phyloP scores from a whole-genome alignment of 176 grass and related monocot genomes.

The Eragrostis nindensis region DNA sequence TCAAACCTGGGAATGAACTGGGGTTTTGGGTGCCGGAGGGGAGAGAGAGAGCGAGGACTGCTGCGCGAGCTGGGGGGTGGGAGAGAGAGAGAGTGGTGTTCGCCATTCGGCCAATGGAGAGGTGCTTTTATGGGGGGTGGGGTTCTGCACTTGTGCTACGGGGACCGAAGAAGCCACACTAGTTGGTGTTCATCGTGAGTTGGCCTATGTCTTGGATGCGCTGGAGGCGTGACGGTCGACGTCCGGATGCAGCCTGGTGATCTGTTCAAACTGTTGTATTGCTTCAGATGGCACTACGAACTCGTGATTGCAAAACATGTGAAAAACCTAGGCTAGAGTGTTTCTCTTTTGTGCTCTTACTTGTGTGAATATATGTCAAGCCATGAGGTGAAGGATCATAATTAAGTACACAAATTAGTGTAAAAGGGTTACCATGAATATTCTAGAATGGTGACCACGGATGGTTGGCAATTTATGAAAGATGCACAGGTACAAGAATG shows the following conservation, averaged over 20 bases:
- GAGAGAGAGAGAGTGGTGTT: slow-evolving; percentile 5
- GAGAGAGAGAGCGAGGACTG: neutral
- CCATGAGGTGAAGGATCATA: too few species aligned
- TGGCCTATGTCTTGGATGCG: neutral
- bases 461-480: neutral
- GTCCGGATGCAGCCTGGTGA: neutral
- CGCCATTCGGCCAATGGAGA: slow-evolving; percentile 40
- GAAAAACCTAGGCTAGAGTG: neutral
- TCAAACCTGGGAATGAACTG: slow-evolving; percentile 47
- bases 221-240: neutral
- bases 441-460: slow-evolving; percentile 2
- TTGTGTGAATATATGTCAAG: neutral
- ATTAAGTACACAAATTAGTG: too few species aligned
- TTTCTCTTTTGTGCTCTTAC: neutral
- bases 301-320: neutral
- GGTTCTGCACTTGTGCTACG: slow-evolving; percentile 44
- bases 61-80: neutral
- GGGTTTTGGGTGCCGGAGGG: slow-evolving; percentile 33
- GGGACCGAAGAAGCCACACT: slow-evolving; percentile 43
- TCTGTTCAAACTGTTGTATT: neutral
- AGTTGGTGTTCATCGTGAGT: slow-evolving; percentile 25
- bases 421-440: neutral
- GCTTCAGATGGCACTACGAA: neutral
- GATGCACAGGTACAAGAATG: neutral
- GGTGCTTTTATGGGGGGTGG: slow-evolving; percentile 52